Evolutionary conservation across 2,329 filamentous ascomycete species (phyloP), one percentile per base, ranked within the genome.

Genomic region (Trichothecium roseum): DNA sequence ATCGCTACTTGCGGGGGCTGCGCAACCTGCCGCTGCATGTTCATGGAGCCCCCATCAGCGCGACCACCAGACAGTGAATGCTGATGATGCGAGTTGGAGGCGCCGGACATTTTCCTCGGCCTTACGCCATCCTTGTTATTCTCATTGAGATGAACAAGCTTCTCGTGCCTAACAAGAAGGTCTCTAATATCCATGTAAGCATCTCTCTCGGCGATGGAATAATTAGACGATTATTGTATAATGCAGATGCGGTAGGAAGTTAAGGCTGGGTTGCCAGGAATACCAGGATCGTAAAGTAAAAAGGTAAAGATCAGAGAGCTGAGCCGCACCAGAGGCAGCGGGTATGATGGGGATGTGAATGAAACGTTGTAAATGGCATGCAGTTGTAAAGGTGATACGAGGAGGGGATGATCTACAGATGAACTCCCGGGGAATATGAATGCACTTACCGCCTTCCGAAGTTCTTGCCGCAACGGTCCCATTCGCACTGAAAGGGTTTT

Each of bases 111-210:
- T 47, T 71, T 75, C 42, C 70, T 62, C 18, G 62, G 61, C 36
- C 69, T 62, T 47, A 48, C 59, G 42, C 57, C 64, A 48, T 76
- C 70, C 45, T 72, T 74, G 53, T 58, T 68, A 44, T 65, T 67
- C 53, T 76, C 71, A 56, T 72, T 76, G 50, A 75, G 65, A 51
- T 78, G 74, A 47, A 76, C 72, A 45, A 78, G 69, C 57, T 77
- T 78, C 57, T 77, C 71, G 57, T 78, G 74, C 43, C 74, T 66
- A 42, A 75, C 71, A 45, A 78, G 64, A 41, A 78, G 66, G 53
- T 78, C 74, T 45, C 73, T 78, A 59, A 72, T 74, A 58, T 75
- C 64, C 70, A 74, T 75, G 61, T 71, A 69, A 74, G 69, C 45
- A 52, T 45, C 26, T 40, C 36, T 40, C 28, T 14, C 6, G 18